Percentiles rank a stretch among this genome's conserved stretches.
Evolutionary conservation across 805 yeast genomes (phyloP).

Genomic region (Ogataea methanolica): DNA sequence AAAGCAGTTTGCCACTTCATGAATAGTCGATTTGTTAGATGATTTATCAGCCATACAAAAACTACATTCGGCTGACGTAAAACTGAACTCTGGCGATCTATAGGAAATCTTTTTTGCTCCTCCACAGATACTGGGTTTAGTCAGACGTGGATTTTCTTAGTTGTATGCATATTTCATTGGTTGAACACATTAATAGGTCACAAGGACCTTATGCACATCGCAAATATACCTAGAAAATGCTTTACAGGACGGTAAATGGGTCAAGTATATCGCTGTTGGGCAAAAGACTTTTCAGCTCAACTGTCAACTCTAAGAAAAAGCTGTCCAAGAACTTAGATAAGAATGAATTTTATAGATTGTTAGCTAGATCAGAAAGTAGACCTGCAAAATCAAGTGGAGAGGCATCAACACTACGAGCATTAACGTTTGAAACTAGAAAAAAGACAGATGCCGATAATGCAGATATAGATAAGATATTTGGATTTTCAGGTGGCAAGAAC

Average conservation of each 20-base stretch:
- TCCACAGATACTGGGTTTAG: no score
- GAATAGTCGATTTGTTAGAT: not conserved
- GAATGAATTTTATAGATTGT: slow-evolving; percentile 13
- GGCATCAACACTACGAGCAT: slow-evolving; percentile 4
- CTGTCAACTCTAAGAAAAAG: not conserved
- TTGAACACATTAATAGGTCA: not conserved
- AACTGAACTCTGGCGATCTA: no score
- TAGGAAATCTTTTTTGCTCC: no score
- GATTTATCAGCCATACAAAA: not conserved
- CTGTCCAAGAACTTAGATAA: slow-evolving; percentile 5
- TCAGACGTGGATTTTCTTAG: no score
- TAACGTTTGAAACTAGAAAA: slow-evolving; percentile 23
- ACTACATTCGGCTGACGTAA: no score
- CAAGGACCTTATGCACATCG: not conserved
- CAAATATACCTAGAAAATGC: not conserved
- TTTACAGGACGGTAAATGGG: not conserved
- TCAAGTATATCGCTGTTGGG: no score
- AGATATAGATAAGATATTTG: slow-evolving; percentile 26
- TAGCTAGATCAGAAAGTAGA: slow-evolving; percentile 14
- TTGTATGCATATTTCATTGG: not conserved
- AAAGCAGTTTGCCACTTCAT: not conserved
- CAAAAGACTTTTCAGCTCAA: not conserved
- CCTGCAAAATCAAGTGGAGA: slow-evolving; percentile 11
- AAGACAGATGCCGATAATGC: slow-evolving; percentile 13
- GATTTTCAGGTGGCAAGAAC: slow-evolving; percentile 25